Evolutionary conservation across 2,329 filamentous ascomycete species (phyloP), one percentile per base, ranked within the genome.

Genomic region (Monascus ruber): DNA sequence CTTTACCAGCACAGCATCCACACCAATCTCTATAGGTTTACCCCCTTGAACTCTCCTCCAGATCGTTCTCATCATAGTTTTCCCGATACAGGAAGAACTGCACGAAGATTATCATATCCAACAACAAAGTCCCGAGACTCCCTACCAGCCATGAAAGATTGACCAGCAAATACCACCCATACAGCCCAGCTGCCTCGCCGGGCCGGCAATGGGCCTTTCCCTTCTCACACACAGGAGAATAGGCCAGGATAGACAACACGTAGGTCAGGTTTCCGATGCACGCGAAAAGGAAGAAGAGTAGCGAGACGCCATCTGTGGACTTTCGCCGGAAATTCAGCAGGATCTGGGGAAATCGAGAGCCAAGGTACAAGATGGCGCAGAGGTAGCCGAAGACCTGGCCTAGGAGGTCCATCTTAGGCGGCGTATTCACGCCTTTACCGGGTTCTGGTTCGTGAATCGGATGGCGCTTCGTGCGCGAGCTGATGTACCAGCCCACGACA

Each of bases 211-310:
- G 53, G 24, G 45, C 51, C 8, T 33, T 17, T 17, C 36, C 53
- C 42, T 48, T 64, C 50, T 25, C 41, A 49, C 85, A 94, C 26
- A 74, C 68, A 0, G 88, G 85, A 42, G 88, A 85, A 55, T 87
- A 96, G 1, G 87, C 88, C 47, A 96, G 73, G 50, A 98, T 96
- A 31, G 82, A 88, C 31, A 94, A 68, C 11, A 95, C 88, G 54
- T 93, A 96, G 0, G 88, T 95, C 47, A 94, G 62, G 59, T 98
- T 98, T 2, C 91, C 91, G 5, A 96, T 77, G 57, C 89, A 96
- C 4, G 91, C 91, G 59, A 98, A 96, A 24, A 96, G 70, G 68
- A 96, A 96, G 65, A 96, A 98, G 7, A 96, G 73, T 66, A 95
- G 79, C 47, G 84, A 89, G 17, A 98, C 81, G 3, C 91, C 91